These are phyloP conservation scores for Neocucurbitaria cava DNA, from an alignment of 2,329 filamentous ascomycete species.

Conservation along the genomic window DNA sequence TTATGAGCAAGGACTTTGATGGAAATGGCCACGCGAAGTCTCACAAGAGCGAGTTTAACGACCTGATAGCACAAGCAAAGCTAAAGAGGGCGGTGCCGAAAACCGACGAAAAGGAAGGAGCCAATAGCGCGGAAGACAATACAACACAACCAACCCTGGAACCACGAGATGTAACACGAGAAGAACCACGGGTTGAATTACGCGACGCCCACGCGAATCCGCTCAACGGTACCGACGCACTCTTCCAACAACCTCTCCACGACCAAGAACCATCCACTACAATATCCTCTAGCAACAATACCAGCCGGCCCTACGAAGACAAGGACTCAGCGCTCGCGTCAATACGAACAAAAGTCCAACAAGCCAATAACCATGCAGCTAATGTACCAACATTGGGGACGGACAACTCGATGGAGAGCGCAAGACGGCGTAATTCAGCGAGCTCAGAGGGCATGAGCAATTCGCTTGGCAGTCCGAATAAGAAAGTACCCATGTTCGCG, in stretches of 20 bases:
- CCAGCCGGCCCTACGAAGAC: conserved; percentile 24
- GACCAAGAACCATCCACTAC: conserved; percentile 3
- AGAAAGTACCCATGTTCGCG: conserved; percentile 53
- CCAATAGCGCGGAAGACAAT: conserved; percentile 15
- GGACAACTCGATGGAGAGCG: conserved; percentile 9
- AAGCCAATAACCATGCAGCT: conserved; percentile 16
- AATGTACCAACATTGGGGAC: conserved; percentile 13
- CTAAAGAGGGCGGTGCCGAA: conserved; percentile 56
- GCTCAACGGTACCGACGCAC: conserved; percentile 6
- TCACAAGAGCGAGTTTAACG: conserved; percentile 77
- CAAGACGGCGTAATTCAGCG: not conserved
- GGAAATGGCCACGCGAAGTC: conserved; percentile 74
- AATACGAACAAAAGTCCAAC: conserved; percentile 31
- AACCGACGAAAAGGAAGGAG: conserved; percentile 17
- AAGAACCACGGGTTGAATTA: not conserved
- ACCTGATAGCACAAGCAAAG: conserved; percentile 78
- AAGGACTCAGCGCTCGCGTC: conserved; percentile 32
- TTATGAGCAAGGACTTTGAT: conserved; percentile 92
- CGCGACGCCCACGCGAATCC: not conserved
- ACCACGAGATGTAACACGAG: not conserved
- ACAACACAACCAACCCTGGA: not conserved
- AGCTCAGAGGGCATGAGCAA: conserved; percentile 23
- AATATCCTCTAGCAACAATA: not conserved
- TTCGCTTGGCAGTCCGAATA: conserved; percentile 33
- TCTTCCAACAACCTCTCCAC: not conserved